Evolutionary conservation across 2,329 filamentous ascomycete genomes (phyloP).

Genomic region (Xylaria sp.): DNA sequence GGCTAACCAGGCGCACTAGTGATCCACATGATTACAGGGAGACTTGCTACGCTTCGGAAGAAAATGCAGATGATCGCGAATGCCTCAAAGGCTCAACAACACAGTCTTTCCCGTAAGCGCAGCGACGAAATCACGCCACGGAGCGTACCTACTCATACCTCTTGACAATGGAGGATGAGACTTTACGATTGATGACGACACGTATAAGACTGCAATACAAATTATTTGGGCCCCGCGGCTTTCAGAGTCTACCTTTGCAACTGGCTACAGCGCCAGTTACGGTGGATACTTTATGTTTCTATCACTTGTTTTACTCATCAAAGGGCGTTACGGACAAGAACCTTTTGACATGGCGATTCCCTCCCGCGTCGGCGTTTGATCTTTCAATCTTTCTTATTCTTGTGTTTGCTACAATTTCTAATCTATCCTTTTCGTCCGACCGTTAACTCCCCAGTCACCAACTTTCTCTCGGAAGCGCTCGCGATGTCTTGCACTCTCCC

Average conservation of each 20-base stretch:
- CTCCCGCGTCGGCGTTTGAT: slow-evolving; percentile 36
- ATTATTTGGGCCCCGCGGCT: slow-evolving; percentile 48
- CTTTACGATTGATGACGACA: slow-evolving; percentile 51
- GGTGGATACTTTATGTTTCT: slow-evolving; percentile 24
- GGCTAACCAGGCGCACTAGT: slow-evolving; percentile 57
- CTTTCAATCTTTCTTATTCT: slow-evolving; percentile 17
- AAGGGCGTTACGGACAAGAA: slow-evolving; percentile 42
- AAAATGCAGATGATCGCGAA: slow-evolving; percentile 71
- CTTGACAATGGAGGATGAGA: slow-evolving; percentile 44
- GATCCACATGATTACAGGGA: slow-evolving; percentile 70
- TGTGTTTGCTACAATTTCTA: slow-evolving; percentile 15
- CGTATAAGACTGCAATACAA: slow-evolving; percentile 50
- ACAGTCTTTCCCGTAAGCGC: slow-evolving; percentile 58
- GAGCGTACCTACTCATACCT: slow-evolving; percentile 62
- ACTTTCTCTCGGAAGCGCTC: slow-evolving; percentile 31
- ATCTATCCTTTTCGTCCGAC: slow-evolving; percentile 21
- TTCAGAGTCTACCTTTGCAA: slow-evolving; percentile 37
- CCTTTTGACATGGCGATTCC: slow-evolving; percentile 33
- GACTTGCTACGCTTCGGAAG: slow-evolving; percentile 67
- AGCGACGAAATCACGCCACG: slow-evolving; percentile 68
- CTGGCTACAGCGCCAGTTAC: slow-evolving; percentile 31
- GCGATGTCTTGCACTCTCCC: slow-evolving; percentile 28
- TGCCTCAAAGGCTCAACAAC: slow-evolving; percentile 63
- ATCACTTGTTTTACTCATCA: slow-evolving; percentile 39
- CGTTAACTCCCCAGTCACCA: slow-evolving; percentile 12